These are phyloP conservation scores for Russula virescens DNA, from an alignment of 768 basidiomycete genomes.

Conservation along the genomic window DNA sequence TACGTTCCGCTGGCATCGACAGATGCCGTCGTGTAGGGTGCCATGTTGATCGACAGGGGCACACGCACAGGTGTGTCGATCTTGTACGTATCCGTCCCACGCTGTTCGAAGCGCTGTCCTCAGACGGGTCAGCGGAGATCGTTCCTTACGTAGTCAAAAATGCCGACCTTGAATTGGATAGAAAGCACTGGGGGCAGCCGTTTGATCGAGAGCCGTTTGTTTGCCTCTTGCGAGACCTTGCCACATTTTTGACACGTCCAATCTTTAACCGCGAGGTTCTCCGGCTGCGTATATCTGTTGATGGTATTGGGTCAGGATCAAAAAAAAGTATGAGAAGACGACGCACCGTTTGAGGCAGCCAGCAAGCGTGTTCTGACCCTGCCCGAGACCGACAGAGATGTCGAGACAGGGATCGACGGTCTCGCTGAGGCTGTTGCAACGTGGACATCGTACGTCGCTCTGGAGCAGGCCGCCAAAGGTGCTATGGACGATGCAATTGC, in stretches of 20 bases:
- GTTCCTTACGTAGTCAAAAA: neutral
- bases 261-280: constrained; percentile 75
- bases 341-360: constrained; percentile 68
- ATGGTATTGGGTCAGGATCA: neutral
- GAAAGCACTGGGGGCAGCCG: constrained; percentile 85
- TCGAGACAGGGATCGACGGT: constrained; percentile 89
- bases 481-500: constrained; percentile 87
- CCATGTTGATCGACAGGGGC: constrained; percentile 83
- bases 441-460: constrained; percentile 84
- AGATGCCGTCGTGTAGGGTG: constrained; percentile 68
- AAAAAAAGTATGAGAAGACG: neutral
- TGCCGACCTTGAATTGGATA: constrained; percentile 88
- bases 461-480: constrained; percentile 85
- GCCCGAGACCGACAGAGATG: constrained; percentile 77
- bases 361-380: constrained; percentile 55
- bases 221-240: constrained; percentile 70
- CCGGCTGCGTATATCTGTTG: constrained; percentile 73
- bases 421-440: constrained; percentile 71
- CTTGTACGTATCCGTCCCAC: constrained; percentile 56
- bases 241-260: constrained; percentile 83
- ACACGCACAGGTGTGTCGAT: constrained; percentile 80
- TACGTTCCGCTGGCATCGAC: constrained; percentile 40
- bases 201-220: constrained; percentile 78
- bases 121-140: constrained; percentile 4
- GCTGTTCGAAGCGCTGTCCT: constrained; percentile 84